Evolutionary conservation across 441 rosid genomes (phyloP).

Genomic region (Eruca vesicaria): DNA sequence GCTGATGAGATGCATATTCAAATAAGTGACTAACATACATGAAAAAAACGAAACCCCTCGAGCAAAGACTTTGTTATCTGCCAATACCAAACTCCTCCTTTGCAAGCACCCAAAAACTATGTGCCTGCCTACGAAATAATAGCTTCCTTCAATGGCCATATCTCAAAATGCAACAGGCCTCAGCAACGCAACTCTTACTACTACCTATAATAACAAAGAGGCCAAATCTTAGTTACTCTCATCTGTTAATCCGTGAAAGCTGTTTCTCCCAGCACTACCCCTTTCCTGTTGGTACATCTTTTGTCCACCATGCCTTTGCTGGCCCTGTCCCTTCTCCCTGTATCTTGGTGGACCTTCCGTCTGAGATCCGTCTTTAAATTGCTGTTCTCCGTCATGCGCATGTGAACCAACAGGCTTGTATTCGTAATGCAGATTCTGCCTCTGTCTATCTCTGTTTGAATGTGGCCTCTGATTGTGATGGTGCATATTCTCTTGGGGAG

Average conservation of each 20-base stretch:
- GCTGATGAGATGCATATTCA: conserved; percentile 19
- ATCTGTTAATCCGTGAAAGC: conserved; percentile 41
- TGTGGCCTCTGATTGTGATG: conserved; percentile 50
- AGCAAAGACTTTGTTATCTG: not conserved
- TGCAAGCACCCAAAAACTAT: not conserved
- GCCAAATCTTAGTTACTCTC: conserved; percentile 22
- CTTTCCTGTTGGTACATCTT: conserved; percentile 50
- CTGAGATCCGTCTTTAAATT: conserved; percentile 54
- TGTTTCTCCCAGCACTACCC: conserved; percentile 45
- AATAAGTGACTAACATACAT: not conserved
- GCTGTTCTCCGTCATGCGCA: conserved; percentile 46
- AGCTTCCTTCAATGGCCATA: conserved; percentile 23
- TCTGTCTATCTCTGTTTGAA: conserved; percentile 60
- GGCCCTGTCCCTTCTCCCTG: conserved; percentile 69
- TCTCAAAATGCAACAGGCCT: conserved; percentile 26
- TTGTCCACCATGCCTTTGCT: conserved; percentile 62
- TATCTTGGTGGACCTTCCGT: conserved; percentile 49
- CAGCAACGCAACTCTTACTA: conserved; percentile 7
- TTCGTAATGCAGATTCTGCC: conserved; percentile 60
- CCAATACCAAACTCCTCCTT: not conserved
- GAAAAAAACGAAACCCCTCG: not conserved
- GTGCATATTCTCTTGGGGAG: conserved; percentile 50
- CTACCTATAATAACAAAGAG: conserved; percentile 25
- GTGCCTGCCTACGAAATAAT: conserved; percentile 8
- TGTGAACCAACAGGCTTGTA: conserved; percentile 82